These are phyloP conservation scores for Dactylellina haptotyla DNA, from an alignment of 2,329 filamentous ascomycete genomes.

Conservation along the genomic window DNA sequence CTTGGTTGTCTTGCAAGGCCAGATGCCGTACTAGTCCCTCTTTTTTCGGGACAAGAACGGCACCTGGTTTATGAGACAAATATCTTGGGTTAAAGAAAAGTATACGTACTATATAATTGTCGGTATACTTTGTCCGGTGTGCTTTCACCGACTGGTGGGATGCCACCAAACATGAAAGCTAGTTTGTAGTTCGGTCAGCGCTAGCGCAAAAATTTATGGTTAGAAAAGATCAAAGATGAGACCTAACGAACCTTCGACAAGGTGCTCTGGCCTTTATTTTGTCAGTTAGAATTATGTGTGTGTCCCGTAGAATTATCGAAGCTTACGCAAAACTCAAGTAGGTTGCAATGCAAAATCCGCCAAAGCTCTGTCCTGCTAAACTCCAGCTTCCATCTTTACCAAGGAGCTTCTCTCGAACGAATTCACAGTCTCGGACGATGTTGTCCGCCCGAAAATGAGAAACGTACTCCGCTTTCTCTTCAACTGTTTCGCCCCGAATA, in stretches of 20 bases:
- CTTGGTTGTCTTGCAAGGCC: too few species aligned
- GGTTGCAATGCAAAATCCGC: constrained; percentile 83
- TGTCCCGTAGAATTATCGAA: background rate
- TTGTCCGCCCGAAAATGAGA: constrained; percentile 87
- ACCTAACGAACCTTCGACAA: constrained; percentile 32
- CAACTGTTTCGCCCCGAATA: constrained; percentile 71
- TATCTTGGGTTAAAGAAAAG: background rate
- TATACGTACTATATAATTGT: constrained; percentile 29
- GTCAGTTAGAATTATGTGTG: too few species aligned
- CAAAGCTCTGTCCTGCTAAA: constrained; percentile 89
- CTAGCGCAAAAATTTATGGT: background rate
- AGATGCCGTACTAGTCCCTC: too few species aligned
- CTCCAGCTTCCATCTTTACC: constrained; percentile 79
- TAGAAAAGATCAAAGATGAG: background rate
- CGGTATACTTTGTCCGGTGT: constrained; percentile 79
- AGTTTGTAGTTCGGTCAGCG: background rate
- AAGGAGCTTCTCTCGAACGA: constrained; percentile 76
- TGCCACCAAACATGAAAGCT: constrained; percentile 69
- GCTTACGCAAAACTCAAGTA: constrained; percentile 79
- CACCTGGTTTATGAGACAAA: background rate
- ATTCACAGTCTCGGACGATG: constrained; percentile 86
- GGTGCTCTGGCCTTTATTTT: constrained; percentile 19
- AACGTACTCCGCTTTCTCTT: constrained; percentile 80
- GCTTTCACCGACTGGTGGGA: constrained; percentile 76
- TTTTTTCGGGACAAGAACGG: too few species aligned